These are phyloP conservation scores for Inga laurina DNA, from an alignment of 306 rosid genomes.

Conservation along the genomic window DNA sequence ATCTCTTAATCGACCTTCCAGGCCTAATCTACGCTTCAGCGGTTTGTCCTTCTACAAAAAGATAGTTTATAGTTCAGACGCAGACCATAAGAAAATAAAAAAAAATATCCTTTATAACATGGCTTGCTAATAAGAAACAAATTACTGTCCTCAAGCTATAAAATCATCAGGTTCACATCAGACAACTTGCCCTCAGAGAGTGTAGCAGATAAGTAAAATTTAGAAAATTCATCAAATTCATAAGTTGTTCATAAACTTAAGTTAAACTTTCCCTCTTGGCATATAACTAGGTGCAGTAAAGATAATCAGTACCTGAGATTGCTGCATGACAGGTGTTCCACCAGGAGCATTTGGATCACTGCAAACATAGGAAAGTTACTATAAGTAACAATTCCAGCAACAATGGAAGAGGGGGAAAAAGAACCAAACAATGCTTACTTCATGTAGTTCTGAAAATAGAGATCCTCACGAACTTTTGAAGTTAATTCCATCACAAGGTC, in stretches of 20 bases:
- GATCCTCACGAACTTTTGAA: constrained; percentile 83
- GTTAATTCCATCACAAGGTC: constrained; percentile 86
- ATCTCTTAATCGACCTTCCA: constrained; percentile 80
- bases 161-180: constrained; percentile 16
- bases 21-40: constrained; percentile 68
- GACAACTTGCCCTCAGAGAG: constrained; percentile 13
- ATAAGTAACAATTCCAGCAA: constrained; percentile 36
- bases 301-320: constrained; percentile 63
- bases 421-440: constrained; percentile 58
- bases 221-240: neutral
- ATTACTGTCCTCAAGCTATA: constrained; percentile 5
- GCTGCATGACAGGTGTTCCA: constrained; percentile 97
- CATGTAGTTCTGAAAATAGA: constrained; percentile 93
- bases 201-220: neutral
- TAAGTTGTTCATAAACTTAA: neutral
- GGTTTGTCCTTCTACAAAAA: constrained; percentile 75
- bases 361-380: constrained; percentile 38
- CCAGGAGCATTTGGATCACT: constrained; percentile 95
- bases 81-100: constrained; percentile 17
- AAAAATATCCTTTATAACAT: constrained; percentile 8
- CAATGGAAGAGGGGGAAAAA: constrained; percentile 1
- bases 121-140: constrained; percentile 15
- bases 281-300: neutral
- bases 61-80: neutral
- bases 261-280: constrained; percentile 11